Evolutionary conservation across 2,329 filamentous ascomycete species (phyloP), one percentile per base, ranked within the genome.

Genomic region (Cordyceps javanica): DNA sequence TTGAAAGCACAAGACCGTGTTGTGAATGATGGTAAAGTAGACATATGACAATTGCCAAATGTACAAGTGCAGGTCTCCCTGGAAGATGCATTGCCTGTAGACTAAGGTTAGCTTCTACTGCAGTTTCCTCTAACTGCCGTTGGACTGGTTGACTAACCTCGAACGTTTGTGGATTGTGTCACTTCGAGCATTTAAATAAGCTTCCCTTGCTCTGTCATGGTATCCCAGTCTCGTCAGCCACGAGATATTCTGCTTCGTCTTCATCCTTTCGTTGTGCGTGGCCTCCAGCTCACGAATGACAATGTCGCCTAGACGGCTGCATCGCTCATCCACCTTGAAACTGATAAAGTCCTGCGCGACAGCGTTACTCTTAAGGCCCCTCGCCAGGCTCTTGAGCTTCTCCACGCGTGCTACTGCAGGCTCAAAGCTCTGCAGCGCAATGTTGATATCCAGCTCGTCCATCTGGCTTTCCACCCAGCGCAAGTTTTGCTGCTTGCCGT

Each of bases 31-130:
- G 55, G 87, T 91, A 73, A 99, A 99, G 72, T 96, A 97, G 58
- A 96, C 91, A 72, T 91, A 97, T 2, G 93, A 94, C 48, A 97
- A 80, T 69, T 96, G 90, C 80, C 92, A 96, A 64, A 97, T 94
- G 73, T 97, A 97, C 13, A 91, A 82, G 60, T 90, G 90, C 9
- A 99, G 82, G 66, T 96, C 90, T 53, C 94, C 94, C 69, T 96
- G 91, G 73, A 99, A 99, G 59, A 95, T 88, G 69, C 93, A 94
- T 80, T 96, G 91, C 59, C 91, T 94, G 65, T 32, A 32, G 10
- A 26, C 8, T 8, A 44, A 57, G 34, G 56, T 56, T 56, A 58
- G 49, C 32, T 5, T 2, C 14, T 2, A 9, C 8, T 11, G 10
- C 21, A 49, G 28, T 28, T 32, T 5, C 49, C 16, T 13, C 32